Evolutionary conservation across 257 asterid genomes (phyloP), one percentile per base, ranked within the genome.

Genomic region (Ilex aquifolium): DNA sequence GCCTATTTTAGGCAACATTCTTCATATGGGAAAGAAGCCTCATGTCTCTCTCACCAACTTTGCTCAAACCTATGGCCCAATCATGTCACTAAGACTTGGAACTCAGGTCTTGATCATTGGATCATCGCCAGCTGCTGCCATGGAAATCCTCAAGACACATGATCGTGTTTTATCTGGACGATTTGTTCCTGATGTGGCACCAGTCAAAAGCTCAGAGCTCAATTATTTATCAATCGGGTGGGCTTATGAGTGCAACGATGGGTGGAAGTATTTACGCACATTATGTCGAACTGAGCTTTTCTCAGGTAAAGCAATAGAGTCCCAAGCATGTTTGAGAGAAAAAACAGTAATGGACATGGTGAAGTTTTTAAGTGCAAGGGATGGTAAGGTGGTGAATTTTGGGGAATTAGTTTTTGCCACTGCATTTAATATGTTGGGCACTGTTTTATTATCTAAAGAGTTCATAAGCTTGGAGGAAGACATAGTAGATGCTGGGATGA

Each of bases 1-100:
- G 85, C 86, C 88, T 7, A 13, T 82, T 63, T 2, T 82, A 12
- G 76, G 80, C 62, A 78, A 74, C 49, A 60, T 85, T 40, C 62
- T 40, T 57, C 74, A 66, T 44, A 44, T 74, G 61, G 65, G 62
- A 21, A 59, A 67, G 32, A 29, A 13, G 27, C 55, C 72, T 58
- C 85, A 74, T 13, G 16, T 76, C 12, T 13, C 71, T 11, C 68
- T 84, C 7, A 12, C 80, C 40, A 57, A 59, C 2, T 73, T 76
- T 9, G 76, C 88, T 1, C 65, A 64, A 52, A 56, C 63, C 27
- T 65, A 81, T 59, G 88, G 88, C 58, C 82, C 87, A 0, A 61
- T 81, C 5, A 65, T 84, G 44, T 74, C 60, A 14, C 68, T 82
- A 4, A 67, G 30, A 16, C 78, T 73, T 3, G 85, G 86, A 2